A percentile compares a stretch with the other conserved stretches of the same genome.
Evolutionary conservation across 129 eudicot genomes (phyloP).

Genomic region (Flaveria trinervia): DNA sequence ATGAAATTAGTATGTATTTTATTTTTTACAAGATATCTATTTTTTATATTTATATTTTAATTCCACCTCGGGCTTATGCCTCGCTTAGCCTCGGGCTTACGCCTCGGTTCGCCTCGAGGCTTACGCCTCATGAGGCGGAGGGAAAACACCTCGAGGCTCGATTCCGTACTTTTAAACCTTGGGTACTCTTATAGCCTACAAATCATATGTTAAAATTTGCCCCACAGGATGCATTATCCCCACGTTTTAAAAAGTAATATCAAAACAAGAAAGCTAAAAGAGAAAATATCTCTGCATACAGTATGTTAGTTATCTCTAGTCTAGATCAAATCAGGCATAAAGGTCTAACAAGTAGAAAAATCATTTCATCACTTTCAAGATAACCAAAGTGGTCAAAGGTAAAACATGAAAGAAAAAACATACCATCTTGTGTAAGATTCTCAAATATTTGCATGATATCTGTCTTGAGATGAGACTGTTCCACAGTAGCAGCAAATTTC

Average conservation of each 20-base stretch:
- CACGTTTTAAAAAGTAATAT: background rate
- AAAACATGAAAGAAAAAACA: conserved; percentile 8
- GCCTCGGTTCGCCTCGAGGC: too few relatives aligned
- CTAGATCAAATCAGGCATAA: background rate
- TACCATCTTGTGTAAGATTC: conserved; percentile 98
- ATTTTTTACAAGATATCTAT: too few relatives aligned
- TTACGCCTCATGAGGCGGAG: too few relatives aligned
- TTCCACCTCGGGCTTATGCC: too few relatives aligned
- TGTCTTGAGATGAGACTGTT: conserved; percentile 83
- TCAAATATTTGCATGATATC: conserved; percentile 95
- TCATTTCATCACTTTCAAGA: conserved; percentile 7
- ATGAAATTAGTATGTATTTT: too few relatives aligned
- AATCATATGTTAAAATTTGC: background rate
- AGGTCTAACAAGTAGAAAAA: background rate
- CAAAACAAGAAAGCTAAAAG: background rate
- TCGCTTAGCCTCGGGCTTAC: too few relatives aligned
- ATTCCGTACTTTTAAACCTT: too few relatives aligned
- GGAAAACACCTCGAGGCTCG: too few relatives aligned
- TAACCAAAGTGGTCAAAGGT: background rate
- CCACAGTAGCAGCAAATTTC: conserved; percentile 97
- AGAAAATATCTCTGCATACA: background rate
- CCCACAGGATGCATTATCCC: background rate
- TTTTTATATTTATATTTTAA: too few relatives aligned
- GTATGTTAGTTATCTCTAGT: background rate
- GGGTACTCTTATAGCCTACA: background rate